phyloP scores from a whole-genome alignment of 2,329 filamentous ascomycete species.

The Fusarium sp. region DNA sequence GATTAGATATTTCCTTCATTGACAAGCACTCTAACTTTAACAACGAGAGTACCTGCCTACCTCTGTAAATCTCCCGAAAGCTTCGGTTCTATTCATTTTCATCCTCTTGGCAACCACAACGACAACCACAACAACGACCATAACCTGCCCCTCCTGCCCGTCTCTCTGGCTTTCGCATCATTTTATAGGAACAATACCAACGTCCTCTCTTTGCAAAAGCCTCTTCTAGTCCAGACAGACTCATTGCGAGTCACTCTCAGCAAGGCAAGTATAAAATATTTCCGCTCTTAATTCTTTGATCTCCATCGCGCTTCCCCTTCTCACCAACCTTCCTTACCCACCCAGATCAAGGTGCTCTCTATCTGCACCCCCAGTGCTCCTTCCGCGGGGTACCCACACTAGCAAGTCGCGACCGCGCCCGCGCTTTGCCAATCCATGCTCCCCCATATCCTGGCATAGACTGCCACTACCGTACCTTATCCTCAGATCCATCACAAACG shows the following conservation, averaged over 20 bases:
- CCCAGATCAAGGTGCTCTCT: slow-evolving; percentile 12
- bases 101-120: slow-evolving; percentile 13
- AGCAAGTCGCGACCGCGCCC: slow-evolving; percentile 50
- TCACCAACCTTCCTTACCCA: background rate
- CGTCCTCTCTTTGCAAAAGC: background rate
- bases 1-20: background rate
- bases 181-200: background rate
- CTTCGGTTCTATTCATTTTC: slow-evolving; percentile 23
- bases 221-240: background rate
- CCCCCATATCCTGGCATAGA: slow-evolving; percentile 38
- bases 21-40: slow-evolving; percentile 5
- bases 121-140: background rate
- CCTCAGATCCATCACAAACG: slow-evolving; percentile 42
- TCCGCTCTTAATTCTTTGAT: background rate
- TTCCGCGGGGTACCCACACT: slow-evolving; percentile 53
- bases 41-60: background rate
- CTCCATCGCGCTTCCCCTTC: slow-evolving; percentile 4
- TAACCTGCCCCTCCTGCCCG: background rate
- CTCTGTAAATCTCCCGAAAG: slow-evolving; percentile 6
- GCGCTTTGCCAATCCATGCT: slow-evolving; percentile 52
- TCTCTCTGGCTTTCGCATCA: background rate
- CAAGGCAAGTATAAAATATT: slow-evolving; percentile 5
- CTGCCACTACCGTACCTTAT: slow-evolving; percentile 19
- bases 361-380: slow-evolving; percentile 39
- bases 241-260: background rate